Percentiles rank a stretch among this genome's conserved stretches.
Conservation (phyloP, 345 rosid species). For the Sisymbrium irio region DNA sequence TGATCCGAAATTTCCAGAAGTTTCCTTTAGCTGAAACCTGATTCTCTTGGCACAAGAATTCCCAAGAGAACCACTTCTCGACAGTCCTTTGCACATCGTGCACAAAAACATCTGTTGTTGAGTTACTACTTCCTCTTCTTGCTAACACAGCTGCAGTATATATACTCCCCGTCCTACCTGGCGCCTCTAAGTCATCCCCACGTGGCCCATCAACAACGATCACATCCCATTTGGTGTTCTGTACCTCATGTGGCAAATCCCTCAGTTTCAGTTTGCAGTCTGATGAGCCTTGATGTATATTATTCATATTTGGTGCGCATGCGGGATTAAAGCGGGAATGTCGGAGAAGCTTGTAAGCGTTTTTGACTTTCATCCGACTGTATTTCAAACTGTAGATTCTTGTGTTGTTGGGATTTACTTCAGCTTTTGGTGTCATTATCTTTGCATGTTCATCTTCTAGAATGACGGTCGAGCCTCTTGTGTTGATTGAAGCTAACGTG, state of each 20-base stretch:
- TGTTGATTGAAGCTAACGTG: slow-evolving; percentile 55
- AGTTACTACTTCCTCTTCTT: slow-evolving; percentile 46
- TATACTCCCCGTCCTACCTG: slow-evolving; percentile 81
- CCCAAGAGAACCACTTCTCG: slow-evolving; percentile 95
- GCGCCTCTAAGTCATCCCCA: slow-evolving; percentile 60
- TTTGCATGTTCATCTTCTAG: slow-evolving; percentile 61
- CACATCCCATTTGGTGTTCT: slow-evolving; percentile 66
- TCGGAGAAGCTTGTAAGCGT: slow-evolving; percentile 69
- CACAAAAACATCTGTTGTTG: slow-evolving; percentile 61
- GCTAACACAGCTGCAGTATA: slow-evolving; percentile 71
- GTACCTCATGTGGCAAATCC: slow-evolving; percentile 54
- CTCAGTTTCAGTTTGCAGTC: slow-evolving; percentile 57
- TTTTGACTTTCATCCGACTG: slow-evolving; percentile 46
- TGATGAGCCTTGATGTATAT: slow-evolving; percentile 36
- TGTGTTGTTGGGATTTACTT: slow-evolving; percentile 40
- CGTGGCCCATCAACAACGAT: slow-evolving; percentile 79
- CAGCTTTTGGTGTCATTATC: slow-evolving; percentile 39
- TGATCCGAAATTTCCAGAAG: slow-evolving; percentile 64
- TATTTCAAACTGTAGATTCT: slow-evolving; percentile 54
- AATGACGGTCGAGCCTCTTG: slow-evolving; percentile 59
- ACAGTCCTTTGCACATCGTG: slow-evolving; percentile 71
- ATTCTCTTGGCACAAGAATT: slow-evolving; percentile 80
- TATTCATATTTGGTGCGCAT: slow-evolving; percentile 44
- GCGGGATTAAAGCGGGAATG: slow-evolving; percentile 57
- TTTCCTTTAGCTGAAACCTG: slow-evolving; percentile 69